phyloP scores from a whole-genome alignment of 192 early-diverging fungal genomes.

The Linnemannia zychae region DNA sequence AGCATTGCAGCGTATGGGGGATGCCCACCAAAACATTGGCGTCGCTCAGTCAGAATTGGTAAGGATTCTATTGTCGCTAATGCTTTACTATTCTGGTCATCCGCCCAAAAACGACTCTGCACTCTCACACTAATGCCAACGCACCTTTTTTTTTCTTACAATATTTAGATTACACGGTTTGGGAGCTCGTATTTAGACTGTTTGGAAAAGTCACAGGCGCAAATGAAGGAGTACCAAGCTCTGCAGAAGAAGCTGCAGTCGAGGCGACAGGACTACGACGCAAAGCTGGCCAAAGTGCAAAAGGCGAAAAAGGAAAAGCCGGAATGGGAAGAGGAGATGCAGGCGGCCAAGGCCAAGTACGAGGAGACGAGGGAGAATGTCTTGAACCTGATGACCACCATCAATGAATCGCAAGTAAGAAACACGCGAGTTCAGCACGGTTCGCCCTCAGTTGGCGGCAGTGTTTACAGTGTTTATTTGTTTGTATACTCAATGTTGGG shows the following conservation, averaged over 20 bases:
- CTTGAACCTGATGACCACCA: slow-evolving; percentile 80
- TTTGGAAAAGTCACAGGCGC: slow-evolving; percentile 42
- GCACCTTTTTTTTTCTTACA: neutral
- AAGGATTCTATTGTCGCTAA: neutral
- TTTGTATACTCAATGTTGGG: neutral
- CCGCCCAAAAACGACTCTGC: neutral
- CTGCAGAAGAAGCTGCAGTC: slow-evolving; percentile 91
- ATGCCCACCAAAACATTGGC: slow-evolving; percentile 56
- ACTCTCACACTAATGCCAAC: neutral
- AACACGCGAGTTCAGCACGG: neutral
- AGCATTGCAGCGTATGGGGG: slow-evolving; percentile 50
- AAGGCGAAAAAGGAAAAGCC: slow-evolving; percentile 93
- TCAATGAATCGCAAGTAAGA: slow-evolving; percentile 88
- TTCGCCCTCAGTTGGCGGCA: neutral
- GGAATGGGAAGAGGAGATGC: slow-evolving; percentile 92
- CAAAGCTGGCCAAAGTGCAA: slow-evolving; percentile 89
- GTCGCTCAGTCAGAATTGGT: slow-evolving; percentile 43
- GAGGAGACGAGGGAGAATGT: slow-evolving; percentile 90
- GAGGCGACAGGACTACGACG: slow-evolving; percentile 93
- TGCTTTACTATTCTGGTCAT: neutral
- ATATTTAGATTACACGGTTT: slow-evolving; percentile 38
- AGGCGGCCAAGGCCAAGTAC: slow-evolving; percentile 91
- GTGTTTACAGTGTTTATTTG: neutral
- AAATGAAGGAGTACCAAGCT: slow-evolving; percentile 56
- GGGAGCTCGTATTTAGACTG: slow-evolving; percentile 40